A percentile compares a stretch with the other conserved stretches of the same genome.
phyloP scores from a whole-genome alignment of 805 yeast species.

The Brettanomyces bruxellensis region DNA sequence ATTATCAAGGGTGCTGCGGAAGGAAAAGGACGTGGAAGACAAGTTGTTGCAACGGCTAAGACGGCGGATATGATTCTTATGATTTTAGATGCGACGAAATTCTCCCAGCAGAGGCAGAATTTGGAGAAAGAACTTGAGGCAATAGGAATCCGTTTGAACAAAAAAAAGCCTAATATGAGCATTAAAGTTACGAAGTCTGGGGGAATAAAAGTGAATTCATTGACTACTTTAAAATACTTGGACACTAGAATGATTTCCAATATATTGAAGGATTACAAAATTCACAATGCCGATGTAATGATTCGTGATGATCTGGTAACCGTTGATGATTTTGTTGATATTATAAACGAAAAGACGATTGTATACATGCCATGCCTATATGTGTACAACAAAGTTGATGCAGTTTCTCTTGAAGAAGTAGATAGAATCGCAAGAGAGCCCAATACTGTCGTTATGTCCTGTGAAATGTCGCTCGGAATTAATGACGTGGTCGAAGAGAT shows the following conservation, averaged over 20 bases:
- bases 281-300: conserved; percentile 90
- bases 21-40: conserved; percentile 97
- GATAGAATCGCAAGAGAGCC: conserved; percentile 90
- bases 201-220: conserved; percentile 77
- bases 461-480: conserved; percentile 79
- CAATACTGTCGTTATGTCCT: conserved; percentile 88
- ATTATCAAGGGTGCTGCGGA: conserved; percentile 94
- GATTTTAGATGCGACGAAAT: conserved; percentile 94
- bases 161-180: conserved; percentile 68
- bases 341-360: conserved; percentile 79
- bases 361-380: conserved; percentile 87
- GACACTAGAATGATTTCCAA: conserved; percentile 73
- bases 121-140: conserved; percentile 85
- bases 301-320: conserved; percentile 84
- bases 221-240: conserved; percentile 72
- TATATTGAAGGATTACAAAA: conserved; percentile 75
- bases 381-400: conserved; percentile 91
- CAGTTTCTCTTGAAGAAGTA: conserved; percentile 89
- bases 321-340: conserved; percentile 88
- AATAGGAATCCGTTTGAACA: conserved; percentile 87
- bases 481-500: conserved; percentile 86
- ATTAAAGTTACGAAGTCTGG: conserved; percentile 80
- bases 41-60: conserved; percentile 92
- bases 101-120: conserved; percentile 78
- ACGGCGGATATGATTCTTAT: conserved; percentile 88